Evolutionary conservation across 2,329 filamentous ascomycete genomes (phyloP), one percentile per base, ranked within the genome.

Genomic region (Aspergillus thermomutatus): DNA sequence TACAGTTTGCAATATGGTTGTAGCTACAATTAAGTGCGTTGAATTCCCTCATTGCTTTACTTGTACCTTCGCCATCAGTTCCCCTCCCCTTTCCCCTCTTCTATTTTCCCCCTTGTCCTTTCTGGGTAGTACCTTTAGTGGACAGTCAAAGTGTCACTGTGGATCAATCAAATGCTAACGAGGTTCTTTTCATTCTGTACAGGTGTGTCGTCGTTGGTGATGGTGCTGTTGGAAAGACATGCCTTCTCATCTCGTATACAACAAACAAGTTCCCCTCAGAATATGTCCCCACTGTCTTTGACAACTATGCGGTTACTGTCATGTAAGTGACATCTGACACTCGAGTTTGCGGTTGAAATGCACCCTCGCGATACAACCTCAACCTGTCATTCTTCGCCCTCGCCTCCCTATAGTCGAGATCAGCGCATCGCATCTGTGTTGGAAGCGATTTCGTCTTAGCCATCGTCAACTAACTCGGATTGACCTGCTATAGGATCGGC

Each of bases 251-350:
- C 81, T 96, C 91, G 76, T 99, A 99, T 80, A 99, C 94, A 64
- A 99, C 94, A 64, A 99, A 99, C 84, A 97, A 97, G 72, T 99
- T 99, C 77, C 94, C 94, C 37, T 97, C 92, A 70, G 94, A 99
- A 92, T 99, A 99, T 77, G 94, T 99, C 57, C 94, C 94, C 52
- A 99, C 94, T 28, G 94, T 99, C 63, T 99, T 99, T 78, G 94
- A 99, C 79, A 99, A 99, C 80, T 99, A 99, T 84, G 94, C 94
- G 57, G 94, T 99, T 75, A 99, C 94, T 65, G 94, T 99, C 67
- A 99, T 99, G 94, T 97, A 84, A 87, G 92, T 88, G 31, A 17
- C 31, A 37, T 37, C 31, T 7, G 17, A 37, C 31, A 7, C 31
- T 34, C 55, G 59, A 52, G 7, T 54, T 31, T 41, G 17, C 26